A percentile compares a stretch with the other conserved stretches of the same genome.
These are phyloP conservation scores for Candida tibetensis DNA, from an alignment of 805 yeast genomes.

Conservation along the genomic window DNA sequence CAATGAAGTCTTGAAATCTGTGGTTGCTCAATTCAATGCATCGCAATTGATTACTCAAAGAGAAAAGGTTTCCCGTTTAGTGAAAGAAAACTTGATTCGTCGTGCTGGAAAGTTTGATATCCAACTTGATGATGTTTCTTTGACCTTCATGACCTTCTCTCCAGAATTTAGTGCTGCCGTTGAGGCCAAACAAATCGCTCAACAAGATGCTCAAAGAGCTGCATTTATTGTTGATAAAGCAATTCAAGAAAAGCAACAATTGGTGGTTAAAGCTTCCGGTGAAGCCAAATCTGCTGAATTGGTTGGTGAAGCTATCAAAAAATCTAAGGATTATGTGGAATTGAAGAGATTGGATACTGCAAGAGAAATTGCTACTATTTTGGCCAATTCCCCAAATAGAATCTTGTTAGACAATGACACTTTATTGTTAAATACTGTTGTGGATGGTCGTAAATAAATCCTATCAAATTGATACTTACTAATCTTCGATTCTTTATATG, in stretches of 20 bases:
- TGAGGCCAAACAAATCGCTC: conserved; percentile 98
- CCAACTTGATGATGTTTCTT: conserved; percentile 88
- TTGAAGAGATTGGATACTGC: conserved; percentile 97
- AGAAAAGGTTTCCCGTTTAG: conserved; percentile 89
- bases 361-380: conserved; percentile 84
- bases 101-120: conserved; percentile 90
- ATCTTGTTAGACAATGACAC: conserved; percentile 91
- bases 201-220: conserved; percentile 98
- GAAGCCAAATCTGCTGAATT: conserved; percentile 97
- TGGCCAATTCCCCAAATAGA: conserved; percentile 86
- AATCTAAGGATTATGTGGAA: conserved; percentile 93
- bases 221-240: conserved; percentile 97
- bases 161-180: conserved; percentile 98
- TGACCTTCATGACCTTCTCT: conserved; percentile 94
- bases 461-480: not conserved
- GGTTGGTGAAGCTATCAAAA: conserved; percentile 98
- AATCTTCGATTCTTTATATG: conserved; percentile 1
- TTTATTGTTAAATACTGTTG: conserved; percentile 80
- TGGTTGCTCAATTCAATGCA: conserved; percentile 98
- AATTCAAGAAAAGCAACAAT: conserved; percentile 94
- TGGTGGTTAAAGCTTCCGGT: conserved; percentile 96
- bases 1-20: conserved; percentile 93
- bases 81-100: conserved; percentile 85
- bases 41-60: conserved; percentile 98
- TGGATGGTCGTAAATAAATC: conserved; percentile 61